Evolutionary conservation across 2,329 filamentous ascomycete genomes (phyloP), one percentile per base, ranked within the genome.

Genomic region (Xylaria sp.): DNA sequence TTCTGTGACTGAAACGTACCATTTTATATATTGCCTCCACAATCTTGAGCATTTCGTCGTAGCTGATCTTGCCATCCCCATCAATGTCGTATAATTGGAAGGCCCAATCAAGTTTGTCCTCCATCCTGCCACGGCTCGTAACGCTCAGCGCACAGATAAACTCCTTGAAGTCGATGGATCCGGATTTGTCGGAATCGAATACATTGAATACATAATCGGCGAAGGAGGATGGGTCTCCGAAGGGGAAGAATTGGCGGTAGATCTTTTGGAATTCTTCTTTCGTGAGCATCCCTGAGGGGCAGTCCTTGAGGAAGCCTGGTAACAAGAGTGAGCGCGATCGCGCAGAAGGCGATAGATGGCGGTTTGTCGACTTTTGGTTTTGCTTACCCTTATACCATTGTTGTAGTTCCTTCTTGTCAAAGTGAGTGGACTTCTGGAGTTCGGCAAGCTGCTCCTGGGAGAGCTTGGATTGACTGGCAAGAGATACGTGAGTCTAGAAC

Each of bases 21-120:
- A 99, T 99, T 83, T 98, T 99, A 88, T 99, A 99, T 80, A 99
- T 99, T 65, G 96, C 96, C 84, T 98, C 95, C 66, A 99, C 96
- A 80, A 99, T 99, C 76, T 94, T 92, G 74, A 99, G 86, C 96
- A 99, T 99, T 86, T 99, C 96, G 65, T 98, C 94, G 81, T 98
- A 99, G 81, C 92, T 97, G 79, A 99, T 99, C 86, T 98, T 97
- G 79, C 96, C 96, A 81, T 99, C 96, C 66, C 96, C 95, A 79
- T 99, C 96, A 78, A 99, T 98, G 83, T 99, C 96, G 83, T 99
- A 99, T 75, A 99, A 87, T 85, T 99, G 95, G 84, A 99, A 99
- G 18, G 96, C 96, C 96, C 96, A 99, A 81, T 98, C 95, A 67
- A 99, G 88, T 84, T 99, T 99, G 84, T 99, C 96, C 84, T 99